phyloP scores from a whole-genome alignment of 1,139 yeast genomes.

The Blastobotrys indianensis region DNA sequence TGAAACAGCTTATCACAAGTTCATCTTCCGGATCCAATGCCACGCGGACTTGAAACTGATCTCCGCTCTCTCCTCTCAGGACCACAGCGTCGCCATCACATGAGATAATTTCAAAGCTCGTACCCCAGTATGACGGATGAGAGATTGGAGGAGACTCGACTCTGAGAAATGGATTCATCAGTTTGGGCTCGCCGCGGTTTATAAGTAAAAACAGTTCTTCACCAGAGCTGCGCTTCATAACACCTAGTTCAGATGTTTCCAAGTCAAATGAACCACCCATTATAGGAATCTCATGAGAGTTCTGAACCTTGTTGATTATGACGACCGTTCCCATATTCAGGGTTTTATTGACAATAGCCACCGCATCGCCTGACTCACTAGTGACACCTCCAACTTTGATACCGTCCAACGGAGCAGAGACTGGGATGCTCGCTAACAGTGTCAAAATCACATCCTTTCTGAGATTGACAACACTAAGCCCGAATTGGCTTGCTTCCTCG shows the following conservation, averaged over 20 bases:
- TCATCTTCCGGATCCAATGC: conserved; percentile 44
- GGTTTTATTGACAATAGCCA: conserved; percentile 40
- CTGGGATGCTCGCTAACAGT: conserved; percentile 32
- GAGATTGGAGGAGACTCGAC: conserved; percentile 42
- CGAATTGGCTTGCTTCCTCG: conserved; percentile 12
- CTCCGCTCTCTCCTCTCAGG: conserved; percentile 21
- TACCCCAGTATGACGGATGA: conserved; percentile 14
- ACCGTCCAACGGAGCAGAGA: conserved; percentile 8
- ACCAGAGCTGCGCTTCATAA: conserved; percentile 3
- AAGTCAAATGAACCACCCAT: no score
- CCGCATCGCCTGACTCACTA: conserved; percentile 40
- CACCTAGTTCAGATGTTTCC: conserved; percentile 1
- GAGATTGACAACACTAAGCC: conserved; percentile 27
- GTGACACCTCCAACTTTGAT: conserved; percentile 21
- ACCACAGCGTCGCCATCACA: conserved; percentile 18
- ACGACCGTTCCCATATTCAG: conserved; percentile 21
- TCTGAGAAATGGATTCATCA: conserved; percentile 63
- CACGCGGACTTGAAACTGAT: conserved; percentile 36
- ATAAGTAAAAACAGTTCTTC: conserved; percentile 1
- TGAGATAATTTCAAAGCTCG: conserved; percentile 11
- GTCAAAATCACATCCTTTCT: conserved; percentile 66
- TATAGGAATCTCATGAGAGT: conserved; percentile 17
- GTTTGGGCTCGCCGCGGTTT: conserved; percentile 31
- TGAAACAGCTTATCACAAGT: conserved; percentile 37
- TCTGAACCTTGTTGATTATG: conserved; percentile 19